Base-by-base conservation (phyloP, 2,329 filamentous ascomycete genomes). In the Alternaria burnsii region DNA sequence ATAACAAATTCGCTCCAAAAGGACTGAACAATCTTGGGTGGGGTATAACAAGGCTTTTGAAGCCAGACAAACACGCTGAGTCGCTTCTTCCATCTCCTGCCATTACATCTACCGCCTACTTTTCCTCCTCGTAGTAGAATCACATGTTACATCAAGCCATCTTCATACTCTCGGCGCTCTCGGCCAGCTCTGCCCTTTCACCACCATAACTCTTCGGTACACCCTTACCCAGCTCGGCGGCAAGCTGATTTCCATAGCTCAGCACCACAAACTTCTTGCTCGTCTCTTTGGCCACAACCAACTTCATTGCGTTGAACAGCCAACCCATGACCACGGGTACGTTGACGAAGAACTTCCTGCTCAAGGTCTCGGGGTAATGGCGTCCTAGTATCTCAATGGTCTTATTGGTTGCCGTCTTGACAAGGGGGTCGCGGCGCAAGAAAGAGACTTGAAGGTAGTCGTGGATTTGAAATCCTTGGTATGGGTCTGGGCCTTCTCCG, bases 301-400 rank as follows among this genome's bases (percentile, higher is more conserved):
- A 66, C 70, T 82, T 83, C 68, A 82, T 81, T 3, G 80, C 80
- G 7, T 76, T 74, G 73, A 82, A 84, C 70, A 84, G 73, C 83
- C 94, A 97, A 58, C 92, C 91, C 94, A 97, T 97, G 72, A 97
- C 84, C 57, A 89, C 80, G 0, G 94, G 94, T 6, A 97, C 92
- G 73, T 97, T 97, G 81, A 97, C 91, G 76, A 97, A 97, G 85
- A 94, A 97, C 84, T 97, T 97, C 82, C 94, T 88, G 71, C 88
- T 88, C 50, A 97, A 85, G 10, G 97, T 88, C 82, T 97, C 94
- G 0, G 94, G 94, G 81, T 97, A 97, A 68, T 91, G 91, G 68
- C 87, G 88, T 52, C 89, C 87, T 77, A 97, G 93, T 52, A 91
- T 85, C 63, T 91, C 86, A 77, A 97, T 96, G 46, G 92, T 94